These are phyloP conservation scores for Porcisia deanei DNA, from an alignment of 208 protist genomes.

Conservation along the genomic window DNA sequence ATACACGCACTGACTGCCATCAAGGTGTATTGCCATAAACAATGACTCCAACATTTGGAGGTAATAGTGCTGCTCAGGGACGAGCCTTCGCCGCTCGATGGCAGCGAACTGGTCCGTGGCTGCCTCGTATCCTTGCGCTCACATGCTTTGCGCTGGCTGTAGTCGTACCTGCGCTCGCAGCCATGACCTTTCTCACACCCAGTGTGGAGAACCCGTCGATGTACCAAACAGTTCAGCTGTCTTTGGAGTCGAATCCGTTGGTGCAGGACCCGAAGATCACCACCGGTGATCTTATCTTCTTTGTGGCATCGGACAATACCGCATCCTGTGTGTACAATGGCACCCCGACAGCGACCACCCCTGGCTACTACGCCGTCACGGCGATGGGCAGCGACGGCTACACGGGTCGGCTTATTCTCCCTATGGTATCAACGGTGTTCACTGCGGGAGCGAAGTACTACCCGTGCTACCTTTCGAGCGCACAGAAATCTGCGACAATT, in stretches of 20 bases:
- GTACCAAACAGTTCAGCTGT: constrained; percentile 74
- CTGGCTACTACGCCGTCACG: constrained; percentile 46
- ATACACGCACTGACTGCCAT: neutral
- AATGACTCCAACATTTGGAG: constrained; percentile 1
- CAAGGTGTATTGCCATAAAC: too few relatives aligned
- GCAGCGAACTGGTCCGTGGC: neutral
- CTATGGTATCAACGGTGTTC: constrained; percentile 52
- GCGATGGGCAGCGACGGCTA: constrained; percentile 35
- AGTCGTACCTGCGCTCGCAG: constrained; percentile 28
- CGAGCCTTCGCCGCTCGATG: neutral
- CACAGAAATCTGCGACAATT: constrained; percentile 31
- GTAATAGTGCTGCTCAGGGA: neutral
- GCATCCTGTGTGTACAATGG: constrained; percentile 22
- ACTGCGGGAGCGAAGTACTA: constrained; percentile 53
- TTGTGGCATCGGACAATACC: constrained; percentile 32
- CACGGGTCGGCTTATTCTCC: constrained; percentile 37
- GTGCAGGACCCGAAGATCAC: constrained; percentile 54
- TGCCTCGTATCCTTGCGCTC: neutral
- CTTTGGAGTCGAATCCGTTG: constrained; percentile 62
- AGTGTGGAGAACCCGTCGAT: constrained; percentile 78
- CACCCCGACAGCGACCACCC: constrained; percentile 23
- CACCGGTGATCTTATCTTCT: constrained; percentile 65
- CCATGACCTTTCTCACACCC: constrained; percentile 61
- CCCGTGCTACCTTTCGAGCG: constrained; percentile 68
- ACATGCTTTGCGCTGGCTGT: constrained; percentile 4